Conservation (phyloP, 2,329 filamentous ascomycete species). For the Botrytis pseudocinerea region DNA sequence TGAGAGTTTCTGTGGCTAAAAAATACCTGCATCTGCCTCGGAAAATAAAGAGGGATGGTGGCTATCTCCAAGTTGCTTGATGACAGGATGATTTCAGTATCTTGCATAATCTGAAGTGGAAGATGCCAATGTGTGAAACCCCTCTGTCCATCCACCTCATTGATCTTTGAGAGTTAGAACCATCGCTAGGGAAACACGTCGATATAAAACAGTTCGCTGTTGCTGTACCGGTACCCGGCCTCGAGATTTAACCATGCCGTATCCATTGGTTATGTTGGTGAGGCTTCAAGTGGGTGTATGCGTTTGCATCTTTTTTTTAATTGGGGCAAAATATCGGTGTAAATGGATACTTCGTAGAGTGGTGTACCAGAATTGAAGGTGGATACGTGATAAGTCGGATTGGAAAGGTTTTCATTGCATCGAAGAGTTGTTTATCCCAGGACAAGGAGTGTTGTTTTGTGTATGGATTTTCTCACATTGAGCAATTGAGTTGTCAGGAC, state of each 20-base stretch:
- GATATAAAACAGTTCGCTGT: constrained; percentile 22
- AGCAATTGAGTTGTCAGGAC: not conserved
- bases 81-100: constrained; percentile 6
- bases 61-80: not conserved
- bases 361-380: constrained; percentile 13
- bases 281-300: constrained; percentile 21
- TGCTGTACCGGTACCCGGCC: constrained; percentile 3
- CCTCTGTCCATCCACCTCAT: constrained; percentile 18
- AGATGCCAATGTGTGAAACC: constrained; percentile 14
- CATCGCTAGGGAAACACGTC: constrained; percentile 23
- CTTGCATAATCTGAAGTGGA: constrained; percentile 9
- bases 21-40: constrained; percentile 3
- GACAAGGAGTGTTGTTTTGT: not conserved
- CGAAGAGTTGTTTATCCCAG: not conserved
- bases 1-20: constrained; percentile 11
- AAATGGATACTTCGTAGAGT: constrained; percentile 16
- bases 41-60: not conserved
- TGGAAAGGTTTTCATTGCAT: not conserved
- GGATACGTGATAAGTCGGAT: constrained; percentile 19
- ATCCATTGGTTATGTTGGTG: constrained; percentile 19
- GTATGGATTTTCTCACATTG: not conserved
- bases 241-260: not conserved
- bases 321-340: constrained; percentile 26
- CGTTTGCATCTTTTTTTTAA: constrained; percentile 25
- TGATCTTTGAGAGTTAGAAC: constrained; percentile 13